Conservation (phyloP, 139 green algal genomes). For the Haematococcus sp. region DNA sequence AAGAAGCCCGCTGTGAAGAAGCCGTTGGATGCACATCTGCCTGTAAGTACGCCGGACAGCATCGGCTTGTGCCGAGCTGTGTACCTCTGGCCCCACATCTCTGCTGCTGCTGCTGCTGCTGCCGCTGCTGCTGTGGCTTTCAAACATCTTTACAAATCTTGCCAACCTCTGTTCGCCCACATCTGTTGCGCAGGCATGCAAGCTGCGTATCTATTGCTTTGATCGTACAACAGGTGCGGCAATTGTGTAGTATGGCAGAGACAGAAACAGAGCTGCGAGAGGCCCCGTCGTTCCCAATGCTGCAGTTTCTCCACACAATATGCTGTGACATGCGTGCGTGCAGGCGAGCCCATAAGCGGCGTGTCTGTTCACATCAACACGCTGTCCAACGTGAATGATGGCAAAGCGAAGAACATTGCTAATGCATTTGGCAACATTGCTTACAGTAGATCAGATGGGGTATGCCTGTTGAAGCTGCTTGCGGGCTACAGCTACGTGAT, state of each 20-base stretch:
- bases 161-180: too few relatives aligned
- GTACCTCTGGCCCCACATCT: too few relatives aligned
- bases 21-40: not conserved
- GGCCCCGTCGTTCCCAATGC: not conserved
- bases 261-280: too few relatives aligned
- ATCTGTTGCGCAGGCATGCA: too few relatives aligned
- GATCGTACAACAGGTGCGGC: slow-evolving; percentile 15
- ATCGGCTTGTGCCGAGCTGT: too few relatives aligned
- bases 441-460: slow-evolving; percentile 15
- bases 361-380: slow-evolving; percentile 21
- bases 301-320: not conserved
- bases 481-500: slow-evolving; percentile 23
- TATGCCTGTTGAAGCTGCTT: slow-evolving; percentile 24
- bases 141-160: too few relatives aligned
- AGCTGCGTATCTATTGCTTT: slow-evolving; percentile 6
- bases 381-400: not conserved
- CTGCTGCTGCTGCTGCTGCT: too few relatives aligned
- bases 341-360: slow-evolving; percentile 21
- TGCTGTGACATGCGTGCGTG: not conserved
- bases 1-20: slow-evolving; percentile 2
- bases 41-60: too few relatives aligned
- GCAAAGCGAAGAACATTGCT: not conserved
- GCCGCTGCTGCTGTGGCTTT: too few relatives aligned
- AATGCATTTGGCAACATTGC: slow-evolving; percentile 22
- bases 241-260: too few relatives aligned